phyloP scores from a whole-genome alignment of 2,329 filamentous ascomycete species.

The Colletotrichum chlorophyti region DNA sequence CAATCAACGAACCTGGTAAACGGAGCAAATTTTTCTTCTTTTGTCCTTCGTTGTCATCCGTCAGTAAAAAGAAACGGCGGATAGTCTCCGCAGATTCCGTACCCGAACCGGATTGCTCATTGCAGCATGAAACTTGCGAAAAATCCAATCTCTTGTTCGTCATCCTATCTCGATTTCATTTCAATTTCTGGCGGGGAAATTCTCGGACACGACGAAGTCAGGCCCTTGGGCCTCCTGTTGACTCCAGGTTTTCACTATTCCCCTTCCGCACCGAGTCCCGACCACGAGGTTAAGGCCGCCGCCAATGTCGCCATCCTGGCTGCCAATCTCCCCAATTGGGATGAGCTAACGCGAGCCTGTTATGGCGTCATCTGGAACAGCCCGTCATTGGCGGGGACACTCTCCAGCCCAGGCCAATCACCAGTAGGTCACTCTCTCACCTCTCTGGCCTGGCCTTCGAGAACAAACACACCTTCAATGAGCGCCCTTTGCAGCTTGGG shows the following conservation, averaged over 20 bases:
- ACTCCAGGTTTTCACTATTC: slow-evolving; percentile 9
- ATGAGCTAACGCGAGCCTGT: slow-evolving; percentile 28
- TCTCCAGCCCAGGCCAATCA: too few species aligned
- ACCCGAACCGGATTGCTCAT: not conserved
- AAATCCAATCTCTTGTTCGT: not conserved
- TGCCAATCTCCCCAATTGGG: slow-evolving; percentile 26
- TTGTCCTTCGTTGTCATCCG: too few species aligned
- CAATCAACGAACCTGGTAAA: not conserved
- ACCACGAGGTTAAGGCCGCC: slow-evolving; percentile 25
- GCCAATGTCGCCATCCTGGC: slow-evolving; percentile 26
- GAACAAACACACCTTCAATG: too few species aligned
- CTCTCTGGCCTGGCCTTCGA: too few species aligned
- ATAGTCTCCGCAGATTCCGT: not conserved
- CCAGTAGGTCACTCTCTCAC: too few species aligned
- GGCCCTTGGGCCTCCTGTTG: too few species aligned
- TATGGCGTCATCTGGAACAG: slow-evolving; percentile 29
- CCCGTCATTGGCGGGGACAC: too few species aligned
- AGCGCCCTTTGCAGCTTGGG: too few species aligned
- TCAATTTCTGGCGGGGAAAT: too few species aligned
- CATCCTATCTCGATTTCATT: too few species aligned
- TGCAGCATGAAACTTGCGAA: not conserved
- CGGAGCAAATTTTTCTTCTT: not conserved
- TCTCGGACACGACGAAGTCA: too few species aligned
- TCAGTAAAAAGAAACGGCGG: not conserved
- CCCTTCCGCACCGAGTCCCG: slow-evolving; percentile 18